These are phyloP conservation scores for Aspergillus felis DNA, from an alignment of 2,329 filamentous ascomycete species.

Conservation along the genomic window DNA sequence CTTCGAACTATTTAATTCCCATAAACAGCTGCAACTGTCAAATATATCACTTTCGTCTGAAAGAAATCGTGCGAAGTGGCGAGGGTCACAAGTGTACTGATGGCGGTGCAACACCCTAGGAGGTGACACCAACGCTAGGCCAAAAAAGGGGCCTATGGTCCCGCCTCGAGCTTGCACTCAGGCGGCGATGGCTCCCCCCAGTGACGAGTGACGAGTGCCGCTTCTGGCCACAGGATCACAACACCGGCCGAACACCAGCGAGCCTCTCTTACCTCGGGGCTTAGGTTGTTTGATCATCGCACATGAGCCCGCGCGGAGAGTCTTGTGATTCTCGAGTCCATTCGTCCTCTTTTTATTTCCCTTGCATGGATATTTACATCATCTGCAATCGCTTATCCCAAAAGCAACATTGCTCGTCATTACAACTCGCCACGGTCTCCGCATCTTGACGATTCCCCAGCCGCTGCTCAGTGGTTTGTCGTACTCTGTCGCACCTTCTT, in stretches of 20 bases:
- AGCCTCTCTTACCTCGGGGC: slow-evolving; percentile 10
- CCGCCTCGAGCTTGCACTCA: slow-evolving; percentile 4
- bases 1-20: no score
- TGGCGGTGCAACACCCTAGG: background rate
- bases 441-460: slow-evolving; percentile 14
- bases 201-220: slow-evolving; percentile 1
- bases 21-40: no score
- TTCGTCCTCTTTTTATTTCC: background rate
- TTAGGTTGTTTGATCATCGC: background rate
- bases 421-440: slow-evolving; percentile 7
- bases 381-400: slow-evolving; percentile 2
- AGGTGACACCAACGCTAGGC: slow-evolving; percentile 1
- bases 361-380: slow-evolving; percentile 5
- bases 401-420: slow-evolving; percentile 1
- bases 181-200: slow-evolving; percentile 10
- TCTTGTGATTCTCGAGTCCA: slow-evolving; percentile 9
- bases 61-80: background rate
- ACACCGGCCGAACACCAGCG: slow-evolving; percentile 6
- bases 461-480: background rate
- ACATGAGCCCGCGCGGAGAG: background rate
- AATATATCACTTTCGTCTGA: no score
- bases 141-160: background rate
- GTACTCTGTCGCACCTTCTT: background rate
- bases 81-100: background rate
- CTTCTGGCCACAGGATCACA: slow-evolving; percentile 6